Evolutionary conservation across 176 grass and related monocot genomes (phyloP), one percentile per base, ranked within the genome.

Genomic region (Chloris gayana): DNA sequence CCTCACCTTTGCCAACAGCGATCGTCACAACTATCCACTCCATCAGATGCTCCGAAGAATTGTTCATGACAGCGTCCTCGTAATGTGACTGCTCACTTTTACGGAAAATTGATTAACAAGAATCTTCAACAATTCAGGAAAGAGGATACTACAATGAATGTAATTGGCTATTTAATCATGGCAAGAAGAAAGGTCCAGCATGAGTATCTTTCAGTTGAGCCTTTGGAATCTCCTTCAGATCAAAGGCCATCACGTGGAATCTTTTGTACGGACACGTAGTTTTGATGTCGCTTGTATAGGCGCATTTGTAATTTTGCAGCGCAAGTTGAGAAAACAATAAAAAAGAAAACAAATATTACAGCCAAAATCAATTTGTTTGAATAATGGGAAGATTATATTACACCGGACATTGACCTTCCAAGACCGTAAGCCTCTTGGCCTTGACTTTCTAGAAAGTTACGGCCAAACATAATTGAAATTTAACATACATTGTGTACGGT

Each of bases 21-120:
- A 53, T 8, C 37, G 37, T 27, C 68, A 13, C 64, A 59, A 26
- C 27, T 67, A 47, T 34, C 63, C 49, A 6, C 21, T 69, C 63
- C 64, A 76, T 76, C 72, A 84, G 63, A 84, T 75, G 49, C 35
- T 76, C 64, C 82, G 72, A 84, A 47, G 82, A 68, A 69, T 84
- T 29, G 59, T 37, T 6, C 35, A 37, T 37, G 35, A 37, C 7
- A 37, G 35, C 35, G 35, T 37, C 35, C 35, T 37, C 35, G 35
- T 5, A 6, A 37, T 37, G 35, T 6, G 2, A 37, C 35, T 37
- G 35, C 35, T 62, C 68, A 47, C 35, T 46, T 46, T 3, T 58
- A 25, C 46, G n/a, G 81, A 25, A 84, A 45, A 57, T 26, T 59
- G 49, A 17, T 76, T 59, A 67, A 14, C 18, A 19, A n/a, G 44